phyloP scores from a whole-genome alignment of 495 filamentous ascomycete species.

The Penicillium paxilli region DNA sequence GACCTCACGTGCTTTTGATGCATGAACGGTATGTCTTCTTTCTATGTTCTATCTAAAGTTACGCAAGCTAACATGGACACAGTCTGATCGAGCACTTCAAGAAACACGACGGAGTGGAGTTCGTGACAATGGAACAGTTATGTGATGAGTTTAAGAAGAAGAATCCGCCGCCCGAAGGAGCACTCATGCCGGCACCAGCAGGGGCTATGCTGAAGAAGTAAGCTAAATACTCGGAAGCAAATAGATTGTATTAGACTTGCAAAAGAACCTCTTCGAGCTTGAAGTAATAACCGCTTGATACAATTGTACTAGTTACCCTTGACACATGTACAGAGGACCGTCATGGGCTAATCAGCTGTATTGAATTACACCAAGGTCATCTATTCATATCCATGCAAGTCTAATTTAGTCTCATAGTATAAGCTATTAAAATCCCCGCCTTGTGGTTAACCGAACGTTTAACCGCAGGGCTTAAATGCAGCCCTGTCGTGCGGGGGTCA shows the following conservation, averaged over 20 bases:
- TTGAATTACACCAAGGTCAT: too few species aligned
- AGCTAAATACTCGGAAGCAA: too few species aligned
- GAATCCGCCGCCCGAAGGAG: constrained; percentile 24
- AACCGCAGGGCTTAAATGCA: too few species aligned
- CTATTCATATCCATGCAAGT: too few species aligned
- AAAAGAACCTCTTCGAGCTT: neutral
- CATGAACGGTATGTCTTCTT: constrained; percentile 44
- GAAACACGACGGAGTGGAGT: constrained; percentile 70
- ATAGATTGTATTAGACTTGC: neutral
- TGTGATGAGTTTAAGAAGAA: constrained; percentile 60
- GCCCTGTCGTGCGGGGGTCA: too few species aligned
- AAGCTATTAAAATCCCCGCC: too few species aligned
- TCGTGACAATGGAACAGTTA: constrained; percentile 68
- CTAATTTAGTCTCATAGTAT: too few species aligned
- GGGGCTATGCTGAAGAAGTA: constrained; percentile 19
- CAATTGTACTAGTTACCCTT: too few species aligned
- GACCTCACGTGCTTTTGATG: constrained; percentile 67
- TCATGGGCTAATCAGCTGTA: too few species aligned
- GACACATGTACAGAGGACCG: too few species aligned
- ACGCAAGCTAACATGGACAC: constrained; percentile 1
- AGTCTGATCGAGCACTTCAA: constrained; percentile 71
- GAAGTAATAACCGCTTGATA: too few species aligned
- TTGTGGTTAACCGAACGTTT: too few species aligned
- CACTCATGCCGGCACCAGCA: constrained; percentile 25
- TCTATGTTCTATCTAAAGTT: neutral